Evolutionary conservation across 1,284 basidiomycete genomes (phyloP), one percentile per base, ranked within the genome.

Genomic region (Ceratobasidium sp.): DNA sequence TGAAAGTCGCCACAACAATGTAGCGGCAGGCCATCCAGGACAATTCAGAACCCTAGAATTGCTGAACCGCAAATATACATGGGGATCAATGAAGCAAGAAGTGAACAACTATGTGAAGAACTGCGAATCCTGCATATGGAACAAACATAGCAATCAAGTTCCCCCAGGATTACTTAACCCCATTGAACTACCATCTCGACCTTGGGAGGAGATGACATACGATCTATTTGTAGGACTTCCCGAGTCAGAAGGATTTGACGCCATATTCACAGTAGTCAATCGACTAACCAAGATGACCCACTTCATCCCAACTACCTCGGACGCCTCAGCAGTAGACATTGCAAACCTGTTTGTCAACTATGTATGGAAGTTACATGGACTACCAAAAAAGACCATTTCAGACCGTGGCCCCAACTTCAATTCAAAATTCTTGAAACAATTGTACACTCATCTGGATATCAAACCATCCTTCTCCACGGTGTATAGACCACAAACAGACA

Each of bases 201-300:
- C 84, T 4, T 86, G 84, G 84, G 53, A 33, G 1, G 80, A 80
- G 0, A 81, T 86, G 23, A 82, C 83, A 0, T 83, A 85, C 82
- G 86, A 87, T 74, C 76, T 81, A 67, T 84, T 86, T 54, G 80
- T 79, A 10, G 77, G 81, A 20, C 80, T 85, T 0, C 85, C 84
- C 1, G 5, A n/a, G 1, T 83, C 82, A 0, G 39, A 78, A 0
- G 81, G 80, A 2, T 83, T 74, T 77, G 80, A 84, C 75, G 56
- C 81, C 7, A 84, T 86, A 58, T 75, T 84, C 1, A 82, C 84
- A 0, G 69, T 85, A 0, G 82, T 84, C 3, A 81, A 83, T 75
- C 76, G 83, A 0, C 77, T 85, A 13, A 81, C 83, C n/a, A 85
- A 85, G 77, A 35, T 45, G 47, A 66, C 28, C 0, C 77, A 76